A percentile compares a stretch with the other conserved stretches of the same genome.
phyloP scores from a whole-genome alignment of 345 rosid species.

The Syzygium grande region DNA sequence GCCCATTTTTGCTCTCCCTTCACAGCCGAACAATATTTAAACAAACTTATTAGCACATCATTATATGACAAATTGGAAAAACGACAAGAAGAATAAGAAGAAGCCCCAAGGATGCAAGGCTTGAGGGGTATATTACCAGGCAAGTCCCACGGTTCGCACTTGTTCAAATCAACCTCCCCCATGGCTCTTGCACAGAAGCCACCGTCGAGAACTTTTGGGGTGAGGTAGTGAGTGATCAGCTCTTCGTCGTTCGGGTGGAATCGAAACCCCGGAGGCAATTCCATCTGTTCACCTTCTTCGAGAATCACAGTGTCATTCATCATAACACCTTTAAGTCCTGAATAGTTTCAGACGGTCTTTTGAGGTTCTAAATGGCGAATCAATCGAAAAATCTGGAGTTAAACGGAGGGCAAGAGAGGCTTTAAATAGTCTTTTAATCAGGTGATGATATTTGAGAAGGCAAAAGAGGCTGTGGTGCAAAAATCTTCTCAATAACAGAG shows the following conservation, averaged over 20 bases:
- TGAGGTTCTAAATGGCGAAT: background rate
- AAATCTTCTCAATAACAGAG: background rate
- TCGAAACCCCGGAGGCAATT: slow-evolving; percentile 87
- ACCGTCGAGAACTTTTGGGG: slow-evolving; percentile 57
- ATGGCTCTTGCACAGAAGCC: slow-evolving; percentile 63
- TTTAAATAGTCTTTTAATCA: background rate
- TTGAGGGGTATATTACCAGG: slow-evolving; percentile 38
- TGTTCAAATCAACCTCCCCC: slow-evolving; percentile 92
- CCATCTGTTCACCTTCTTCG: slow-evolving; percentile 55
- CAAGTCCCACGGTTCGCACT: slow-evolving; percentile 95
- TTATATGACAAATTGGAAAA: background rate
- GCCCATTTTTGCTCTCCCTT: slow-evolving; percentile 94
- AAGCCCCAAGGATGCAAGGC: background rate
- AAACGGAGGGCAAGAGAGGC: background rate
- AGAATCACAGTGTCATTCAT: background rate
- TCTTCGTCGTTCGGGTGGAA: slow-evolving; percentile 98
- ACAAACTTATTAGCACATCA: background rate
- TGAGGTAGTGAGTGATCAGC: slow-evolving; percentile 71
- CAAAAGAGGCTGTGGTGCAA: background rate
- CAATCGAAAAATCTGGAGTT: background rate
- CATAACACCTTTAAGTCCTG: background rate
- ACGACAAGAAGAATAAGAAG: background rate
- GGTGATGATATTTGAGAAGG: background rate
- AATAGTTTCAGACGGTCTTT: background rate
- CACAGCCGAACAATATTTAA: background rate